Percentiles rank a stretch among this genome's conserved stretches.
Evolutionary conservation across 257 asterid genomes (phyloP).

Genomic region (Solanum bulbocastanum): DNA sequence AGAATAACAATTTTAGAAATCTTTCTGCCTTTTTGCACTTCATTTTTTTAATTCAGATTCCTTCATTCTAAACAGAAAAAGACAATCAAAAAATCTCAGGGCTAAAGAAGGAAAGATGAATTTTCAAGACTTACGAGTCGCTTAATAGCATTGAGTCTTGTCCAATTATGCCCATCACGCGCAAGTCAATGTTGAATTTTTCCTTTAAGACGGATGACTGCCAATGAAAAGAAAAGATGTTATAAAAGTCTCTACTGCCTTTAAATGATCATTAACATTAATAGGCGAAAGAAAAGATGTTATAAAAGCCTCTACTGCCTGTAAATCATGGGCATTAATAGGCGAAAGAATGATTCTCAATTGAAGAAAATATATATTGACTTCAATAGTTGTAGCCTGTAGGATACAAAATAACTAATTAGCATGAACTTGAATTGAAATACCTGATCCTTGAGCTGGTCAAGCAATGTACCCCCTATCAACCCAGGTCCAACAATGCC

Average conservation of each 20-base stretch:
- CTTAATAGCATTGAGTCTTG: conserved; percentile 63
- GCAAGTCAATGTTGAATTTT: conserved; percentile 87
- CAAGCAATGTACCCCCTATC: conserved; percentile 90
- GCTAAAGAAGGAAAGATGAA: not conserved
- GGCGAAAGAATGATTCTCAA: not conserved
- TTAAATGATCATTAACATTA: too few relatives aligned
- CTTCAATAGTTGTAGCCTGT: not conserved
- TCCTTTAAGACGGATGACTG: conserved; percentile 95
- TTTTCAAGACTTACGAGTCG: conserved; percentile 44
- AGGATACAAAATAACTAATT: not conserved
- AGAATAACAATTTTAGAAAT: not conserved
- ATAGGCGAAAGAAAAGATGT: not conserved
- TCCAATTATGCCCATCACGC: conserved; percentile 91
- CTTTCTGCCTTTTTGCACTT: not conserved
- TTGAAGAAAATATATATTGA: not conserved
- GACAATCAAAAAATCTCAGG: not conserved
- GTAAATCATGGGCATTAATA: too few relatives aligned
- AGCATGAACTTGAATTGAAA: not conserved
- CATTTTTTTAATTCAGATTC: not conserved
- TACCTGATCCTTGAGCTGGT: conserved; percentile 97
- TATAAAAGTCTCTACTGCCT: not conserved
- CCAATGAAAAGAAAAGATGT: conserved; percentile 1
- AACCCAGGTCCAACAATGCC: conserved; percentile 96
- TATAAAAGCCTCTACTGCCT: not conserved
- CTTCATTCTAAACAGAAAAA: not conserved